These are phyloP conservation scores for Forsythia suspensa DNA, from an alignment of 257 asterid genomes.

Conservation along the genomic window DNA sequence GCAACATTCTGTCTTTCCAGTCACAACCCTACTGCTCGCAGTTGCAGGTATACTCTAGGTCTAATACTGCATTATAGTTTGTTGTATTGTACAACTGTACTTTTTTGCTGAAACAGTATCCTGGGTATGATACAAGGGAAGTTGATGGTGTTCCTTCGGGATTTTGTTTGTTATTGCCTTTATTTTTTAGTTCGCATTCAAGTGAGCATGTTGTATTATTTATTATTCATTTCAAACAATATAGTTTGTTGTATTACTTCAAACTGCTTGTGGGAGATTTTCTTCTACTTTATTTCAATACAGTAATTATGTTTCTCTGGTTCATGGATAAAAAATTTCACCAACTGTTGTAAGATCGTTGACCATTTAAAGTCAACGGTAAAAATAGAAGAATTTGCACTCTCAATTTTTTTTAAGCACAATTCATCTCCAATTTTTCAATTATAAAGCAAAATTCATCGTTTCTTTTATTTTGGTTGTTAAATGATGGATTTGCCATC, in stretches of 20 bases:
- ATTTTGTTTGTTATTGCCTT: neutral
- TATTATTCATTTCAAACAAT: neutral
- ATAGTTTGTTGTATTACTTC: neutral
- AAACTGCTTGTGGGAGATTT: neutral
- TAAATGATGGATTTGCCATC: too few species aligned
- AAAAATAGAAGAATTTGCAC: too few species aligned
- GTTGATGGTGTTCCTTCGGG: slow-evolving; percentile 8
- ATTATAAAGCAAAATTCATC: too few species aligned
- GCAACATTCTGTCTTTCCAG: neutral
- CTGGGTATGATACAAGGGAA: slow-evolving; percentile 3
- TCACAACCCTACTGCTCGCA: neutral
- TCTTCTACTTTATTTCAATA: neutral
- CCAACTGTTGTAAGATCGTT: neutral
- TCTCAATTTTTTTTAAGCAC: too few species aligned
- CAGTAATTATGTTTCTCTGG: neutral
- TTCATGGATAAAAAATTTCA: neutral
- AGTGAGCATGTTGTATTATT: slow-evolving; percentile 23
- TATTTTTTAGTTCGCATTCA: neutral
- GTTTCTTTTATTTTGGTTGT: too few species aligned
- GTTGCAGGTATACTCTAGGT: neutral
- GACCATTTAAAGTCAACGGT: neutral
- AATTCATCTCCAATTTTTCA: too few species aligned
- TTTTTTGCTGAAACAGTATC: neutral
- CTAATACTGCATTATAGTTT: slow-evolving; percentile 13
- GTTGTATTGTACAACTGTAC: neutral